Evolutionary conservation across 2,329 filamentous ascomycete genomes (phyloP).

Genomic region (Aureobasidium mangrovei): DNA sequence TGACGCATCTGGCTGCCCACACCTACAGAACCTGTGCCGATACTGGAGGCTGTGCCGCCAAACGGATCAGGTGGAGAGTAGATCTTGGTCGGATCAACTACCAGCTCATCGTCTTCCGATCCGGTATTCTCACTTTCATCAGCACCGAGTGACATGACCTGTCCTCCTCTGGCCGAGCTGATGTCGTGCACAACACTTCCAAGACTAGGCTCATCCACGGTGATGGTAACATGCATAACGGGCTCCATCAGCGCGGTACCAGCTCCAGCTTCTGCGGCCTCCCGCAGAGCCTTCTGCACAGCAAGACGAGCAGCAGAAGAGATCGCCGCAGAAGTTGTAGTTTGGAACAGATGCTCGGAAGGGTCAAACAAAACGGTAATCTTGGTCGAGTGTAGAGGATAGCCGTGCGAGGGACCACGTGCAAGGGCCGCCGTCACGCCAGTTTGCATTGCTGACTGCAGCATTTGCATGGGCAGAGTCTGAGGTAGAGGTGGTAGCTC

Average conservation of each 20-base stretch:
- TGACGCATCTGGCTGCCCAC: conserved; percentile 34
- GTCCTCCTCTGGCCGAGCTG: conserved; percentile 61
- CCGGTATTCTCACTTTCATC: conserved; percentile 24
- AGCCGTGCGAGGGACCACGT: conserved; percentile 70
- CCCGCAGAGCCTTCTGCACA: conserved; percentile 59
- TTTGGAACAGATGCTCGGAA: conserved; percentile 53
- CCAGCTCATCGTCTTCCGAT: conserved; percentile 25
- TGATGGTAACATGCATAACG: conserved; percentile 83
- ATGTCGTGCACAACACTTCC: conserved; percentile 78
- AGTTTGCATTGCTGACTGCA: conserved; percentile 56
- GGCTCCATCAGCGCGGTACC: conserved; percentile 74
- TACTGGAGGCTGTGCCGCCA: conserved; percentile 29
- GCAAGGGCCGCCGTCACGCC: conserved; percentile 77
- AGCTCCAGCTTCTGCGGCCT: conserved; percentile 43
- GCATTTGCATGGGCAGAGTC: conserved; percentile 40
- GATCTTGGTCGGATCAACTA: conserved; percentile 63
- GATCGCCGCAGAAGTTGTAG: conserved; percentile 57
- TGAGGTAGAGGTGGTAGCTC: conserved; percentile 45
- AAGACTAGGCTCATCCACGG: conserved; percentile 71
- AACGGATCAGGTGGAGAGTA: conserved; percentile 89
- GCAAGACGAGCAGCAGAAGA: conserved; percentile 61
- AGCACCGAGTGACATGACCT: conserved; percentile 61
- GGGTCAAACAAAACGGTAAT: conserved; percentile 64
- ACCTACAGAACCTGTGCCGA: conserved; percentile 16
- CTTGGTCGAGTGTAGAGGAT: conserved; percentile 68